Evolutionary conservation across 805 yeast genomes (phyloP), one percentile per base, ranked within the genome.

Genomic region (Saccharomyces mikatae): DNA sequence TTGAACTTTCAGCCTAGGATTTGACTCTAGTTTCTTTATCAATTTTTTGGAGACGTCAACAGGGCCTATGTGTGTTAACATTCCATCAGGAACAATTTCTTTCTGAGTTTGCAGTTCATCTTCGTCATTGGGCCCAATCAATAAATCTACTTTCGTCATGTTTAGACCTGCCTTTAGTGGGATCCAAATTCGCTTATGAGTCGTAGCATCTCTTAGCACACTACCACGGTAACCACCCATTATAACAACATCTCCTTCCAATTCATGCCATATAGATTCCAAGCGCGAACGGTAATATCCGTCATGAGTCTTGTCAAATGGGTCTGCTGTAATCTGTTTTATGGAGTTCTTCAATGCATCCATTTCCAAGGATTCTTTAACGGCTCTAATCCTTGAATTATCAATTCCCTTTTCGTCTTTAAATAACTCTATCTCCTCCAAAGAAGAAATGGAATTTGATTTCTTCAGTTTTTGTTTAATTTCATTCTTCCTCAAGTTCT

Each of bases 211-310:
- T 47, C 92, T 68, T 52, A 91, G 71, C 4, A 86, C 80, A 48
- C 89, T 81, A 2, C 97, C 97, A 62, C 97, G 75, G 69, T 87
- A 91, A 0, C 97, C 97, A 4, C 97, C 97, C 68, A 91, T 56
- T 1, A 91, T 74, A 1, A 91, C 80, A 1, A 91, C 76, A 63
- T 90, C 90, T 4, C 97, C 97, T 24, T 82, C 84, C 1, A 89
- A 60, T 27, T 79, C 79, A 55, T 79, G 77, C 75, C 76, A 86
- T 1, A 84, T 74, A 1, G 78, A 65, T 30, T 79, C 78, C 52
- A 66, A 31, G 28, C 70, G 56, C 6, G 56, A 47, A 8, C 46
- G 53, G 9, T 55, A 50, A 47, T 64, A 66, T 2, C 70, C 71
- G 50, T 69, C 71, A 1, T 52, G 44, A 2, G 69, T 61, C 11